These are phyloP conservation scores for Saturnispora saitoi DNA, from an alignment of 805 yeast genomes.

Conservation along the genomic window DNA sequence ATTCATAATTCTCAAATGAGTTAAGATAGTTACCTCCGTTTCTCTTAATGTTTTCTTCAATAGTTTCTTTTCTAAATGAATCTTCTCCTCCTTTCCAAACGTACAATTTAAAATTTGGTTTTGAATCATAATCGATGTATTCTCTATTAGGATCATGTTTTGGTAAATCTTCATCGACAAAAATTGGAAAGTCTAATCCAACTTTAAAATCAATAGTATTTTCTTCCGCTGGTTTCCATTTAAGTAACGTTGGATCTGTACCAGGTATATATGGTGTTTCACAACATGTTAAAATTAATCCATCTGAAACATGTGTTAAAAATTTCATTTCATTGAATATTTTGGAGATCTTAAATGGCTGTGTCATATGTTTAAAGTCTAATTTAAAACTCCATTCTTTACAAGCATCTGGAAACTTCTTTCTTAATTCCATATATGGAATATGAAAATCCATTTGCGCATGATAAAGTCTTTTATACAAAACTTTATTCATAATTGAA, in stretches of 20 bases:
- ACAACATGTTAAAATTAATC: constrained; percentile 86
- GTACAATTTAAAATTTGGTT: constrained; percentile 58
- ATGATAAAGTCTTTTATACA: constrained; percentile 80
- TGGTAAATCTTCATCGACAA: constrained; percentile 54
- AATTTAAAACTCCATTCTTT: constrained; percentile 76
- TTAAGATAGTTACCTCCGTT: constrained; percentile 28
- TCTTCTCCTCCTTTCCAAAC: constrained; percentile 66
- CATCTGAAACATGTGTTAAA: constrained; percentile 86
- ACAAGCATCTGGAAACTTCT: constrained; percentile 63
- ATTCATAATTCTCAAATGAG: constrained; percentile 42
- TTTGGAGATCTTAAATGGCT: constrained; percentile 66
- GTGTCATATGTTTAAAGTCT: constrained; percentile 80
- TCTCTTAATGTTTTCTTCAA: constrained; percentile 29
- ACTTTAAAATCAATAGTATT: constrained; percentile 86
- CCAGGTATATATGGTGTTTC: constrained; percentile 82
- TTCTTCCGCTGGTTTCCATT: constrained; percentile 97
- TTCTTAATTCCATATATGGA: constrained; percentile 70
- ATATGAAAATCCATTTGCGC: constrained; percentile 70
- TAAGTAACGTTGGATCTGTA: constrained; percentile 75
- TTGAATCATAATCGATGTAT: constrained; percentile 72
- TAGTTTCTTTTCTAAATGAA: constrained; percentile 26
- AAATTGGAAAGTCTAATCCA: constrained; percentile 48
- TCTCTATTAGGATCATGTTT: constrained; percentile 61
- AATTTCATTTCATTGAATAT: constrained; percentile 64
- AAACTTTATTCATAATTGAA: constrained; percentile 56